Conservation (phyloP, 2,329 filamentous ascomycete genomes). For the Periconia sp. region DNA sequence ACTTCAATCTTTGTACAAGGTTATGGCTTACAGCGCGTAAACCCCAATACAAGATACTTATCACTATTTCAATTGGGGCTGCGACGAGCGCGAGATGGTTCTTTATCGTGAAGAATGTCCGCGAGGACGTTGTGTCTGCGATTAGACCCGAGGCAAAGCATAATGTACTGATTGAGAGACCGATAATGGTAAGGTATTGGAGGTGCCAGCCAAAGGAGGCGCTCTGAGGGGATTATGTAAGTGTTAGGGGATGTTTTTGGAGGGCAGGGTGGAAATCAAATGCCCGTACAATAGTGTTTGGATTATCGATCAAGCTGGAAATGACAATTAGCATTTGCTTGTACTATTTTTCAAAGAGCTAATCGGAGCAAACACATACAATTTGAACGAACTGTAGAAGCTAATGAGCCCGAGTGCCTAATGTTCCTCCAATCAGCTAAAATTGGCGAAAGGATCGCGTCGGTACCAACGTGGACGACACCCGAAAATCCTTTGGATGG, state of each 20-base stretch:
- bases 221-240: slow-evolving; percentile 44
- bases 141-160: slow-evolving; percentile 68
- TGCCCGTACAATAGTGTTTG: slow-evolving; percentile 31
- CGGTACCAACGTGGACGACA: slow-evolving; percentile 59
- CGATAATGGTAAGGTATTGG: slow-evolving; percentile 77
- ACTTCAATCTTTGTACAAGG: not conserved
- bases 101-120: slow-evolving; percentile 67
- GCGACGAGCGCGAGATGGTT: slow-evolving; percentile 70
- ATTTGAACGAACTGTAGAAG: slow-evolving; percentile 53
- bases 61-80: slow-evolving; percentile 73
- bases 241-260: not conserved
- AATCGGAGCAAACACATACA: slow-evolving; percentile 2
- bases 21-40: slow-evolving; percentile 55
- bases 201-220: slow-evolving; percentile 71
- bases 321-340: slow-evolving; percentile 23
- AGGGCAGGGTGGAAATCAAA: not conserved
- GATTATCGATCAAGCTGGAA: slow-evolving; percentile 35
- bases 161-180: slow-evolving; percentile 64
- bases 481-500: slow-evolving; percentile 70
- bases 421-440: not conserved
- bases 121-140: slow-evolving; percentile 68
- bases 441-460: not conserved
- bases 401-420: slow-evolving; percentile 50
- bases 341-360: slow-evolving; percentile 35
- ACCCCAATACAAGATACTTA: slow-evolving; percentile 76